Conservation (phyloP, 2,329 filamentous ascomycete genomes). For the Pseudomassariella vexata region DNA sequence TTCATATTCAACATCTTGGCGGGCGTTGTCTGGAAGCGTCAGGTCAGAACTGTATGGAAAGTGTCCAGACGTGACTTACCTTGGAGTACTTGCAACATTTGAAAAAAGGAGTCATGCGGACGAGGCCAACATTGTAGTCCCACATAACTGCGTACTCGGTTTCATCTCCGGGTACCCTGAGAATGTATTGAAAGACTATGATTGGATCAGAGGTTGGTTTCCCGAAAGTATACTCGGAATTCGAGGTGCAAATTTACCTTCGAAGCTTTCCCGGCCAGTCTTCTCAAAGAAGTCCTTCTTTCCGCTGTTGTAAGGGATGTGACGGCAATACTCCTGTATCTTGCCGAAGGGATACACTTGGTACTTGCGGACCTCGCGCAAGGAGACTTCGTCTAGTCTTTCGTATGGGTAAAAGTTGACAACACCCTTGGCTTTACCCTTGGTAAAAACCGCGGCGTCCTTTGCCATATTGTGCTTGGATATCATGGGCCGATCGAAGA, state of each 20-base stretch:
- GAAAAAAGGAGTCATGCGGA: constrained; percentile 92
- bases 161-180: constrained; percentile 62
- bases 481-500: constrained; percentile 22
- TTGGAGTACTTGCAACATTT: constrained; percentile 85
- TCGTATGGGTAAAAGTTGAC: constrained; percentile 75
- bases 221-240: not conserved
- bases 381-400: constrained; percentile 50
- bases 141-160: constrained; percentile 77
- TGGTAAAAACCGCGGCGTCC: constrained; percentile 56
- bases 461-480: constrained; percentile 57
- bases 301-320: constrained; percentile 91
- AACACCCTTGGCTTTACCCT: constrained; percentile 56
- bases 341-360: constrained; percentile 59
- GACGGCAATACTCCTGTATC: constrained; percentile 58
- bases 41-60: constrained; percentile 5
- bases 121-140: constrained; percentile 94
- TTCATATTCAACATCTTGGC: constrained; percentile 77
- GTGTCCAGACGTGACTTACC: constrained; percentile 43
- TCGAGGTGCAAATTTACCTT: constrained; percentile 52
- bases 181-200: constrained; percentile 78
- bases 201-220: constrained; percentile 12
- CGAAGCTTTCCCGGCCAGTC: constrained; percentile 81
- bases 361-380: constrained; percentile 55
- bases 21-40: constrained; percentile 65
- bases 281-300: constrained; percentile 86